phyloP scores from a whole-genome alignment of 2,329 filamentous ascomycete species.

The Trichoderma sp. region DNA sequence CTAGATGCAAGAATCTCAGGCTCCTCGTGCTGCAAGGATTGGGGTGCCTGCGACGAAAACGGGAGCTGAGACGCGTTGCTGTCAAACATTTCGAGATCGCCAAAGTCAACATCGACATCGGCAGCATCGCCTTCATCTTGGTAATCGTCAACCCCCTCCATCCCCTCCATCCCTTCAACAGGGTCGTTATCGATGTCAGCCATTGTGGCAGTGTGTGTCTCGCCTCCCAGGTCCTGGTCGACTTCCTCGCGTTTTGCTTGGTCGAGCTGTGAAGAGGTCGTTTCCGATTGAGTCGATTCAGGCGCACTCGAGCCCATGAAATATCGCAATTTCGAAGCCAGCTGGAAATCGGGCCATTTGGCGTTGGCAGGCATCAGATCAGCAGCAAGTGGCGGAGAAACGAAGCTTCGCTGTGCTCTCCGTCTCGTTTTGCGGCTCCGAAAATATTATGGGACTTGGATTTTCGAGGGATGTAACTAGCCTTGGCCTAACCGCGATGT shows the following conservation, averaged over 20 bases:
- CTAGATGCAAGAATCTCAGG: conserved; percentile 20
- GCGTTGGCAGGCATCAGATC: conserved; percentile 30
- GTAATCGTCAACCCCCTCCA: conserved; percentile 29
- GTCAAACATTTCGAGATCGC: conserved; percentile 38
- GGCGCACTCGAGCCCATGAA: conserved; percentile 29
- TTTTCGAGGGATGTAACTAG: conserved; percentile 13
- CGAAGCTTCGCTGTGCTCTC: conserved; percentile 7
- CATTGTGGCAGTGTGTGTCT: conserved; percentile 21
- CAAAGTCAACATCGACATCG: conserved; percentile 33
- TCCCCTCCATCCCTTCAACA: conserved; percentile 28
- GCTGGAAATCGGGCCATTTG: conserved; percentile 35
- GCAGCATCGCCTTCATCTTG: conserved; percentile 24
- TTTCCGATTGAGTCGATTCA: conserved; percentile 25
- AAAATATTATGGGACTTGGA: conserved; percentile 17
- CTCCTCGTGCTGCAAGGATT: conserved; percentile 32
- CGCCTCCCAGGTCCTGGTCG: conserved; percentile 21
- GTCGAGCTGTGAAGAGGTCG: conserved; percentile 14
- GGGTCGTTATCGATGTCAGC: conserved; percentile 26
- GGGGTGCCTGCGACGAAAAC: conserved; percentile 33
- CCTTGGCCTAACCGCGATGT: background rate
- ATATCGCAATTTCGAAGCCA: conserved; percentile 33
- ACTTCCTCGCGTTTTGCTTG: conserved; percentile 20
- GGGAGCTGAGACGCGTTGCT: conserved; percentile 34
- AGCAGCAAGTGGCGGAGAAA: background rate
- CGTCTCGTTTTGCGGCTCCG: background rate